These are phyloP conservation scores for Podila horticola DNA, from an alignment of 192 early-diverging fungal species.

Conservation along the genomic window DNA sequence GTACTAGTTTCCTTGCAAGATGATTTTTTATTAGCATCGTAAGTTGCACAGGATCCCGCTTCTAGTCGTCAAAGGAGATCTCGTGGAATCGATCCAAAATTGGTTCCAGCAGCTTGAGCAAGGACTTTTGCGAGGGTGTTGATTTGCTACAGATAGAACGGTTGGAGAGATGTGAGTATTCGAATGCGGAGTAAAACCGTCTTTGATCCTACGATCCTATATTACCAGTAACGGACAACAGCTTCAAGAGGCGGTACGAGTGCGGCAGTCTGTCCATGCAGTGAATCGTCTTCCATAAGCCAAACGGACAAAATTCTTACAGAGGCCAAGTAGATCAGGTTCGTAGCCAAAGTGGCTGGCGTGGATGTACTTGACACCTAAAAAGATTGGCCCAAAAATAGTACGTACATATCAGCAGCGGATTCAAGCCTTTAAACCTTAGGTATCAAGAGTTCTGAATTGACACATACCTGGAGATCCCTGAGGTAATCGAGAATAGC, in stretches of 20 bases:
- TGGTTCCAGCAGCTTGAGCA: conserved; percentile 13
- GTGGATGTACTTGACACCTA: neutral
- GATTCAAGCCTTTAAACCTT: too few relatives aligned
- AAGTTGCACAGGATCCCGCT: neutral
- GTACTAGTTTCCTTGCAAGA: too few relatives aligned
- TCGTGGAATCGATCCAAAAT: conserved; percentile 30
- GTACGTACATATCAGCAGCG: too few relatives aligned
- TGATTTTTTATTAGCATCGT: too few relatives aligned
- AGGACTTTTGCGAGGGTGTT: conserved; percentile 26
- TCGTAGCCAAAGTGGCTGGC: conserved; percentile 7
- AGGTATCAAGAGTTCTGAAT: neutral
- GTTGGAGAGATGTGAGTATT: neutral
- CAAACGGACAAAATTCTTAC: conserved; percentile 33
- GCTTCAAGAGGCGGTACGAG: conserved; percentile 21
- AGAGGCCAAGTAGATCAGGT: conserved; percentile 37
- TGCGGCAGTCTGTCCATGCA: conserved; percentile 22
- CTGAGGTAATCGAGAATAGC: conserved; percentile 43
- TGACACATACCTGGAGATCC: conserved; percentile 31
- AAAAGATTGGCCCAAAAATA: too few relatives aligned
- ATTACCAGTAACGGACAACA: conserved; percentile 30
- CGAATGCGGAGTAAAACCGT: neutral
- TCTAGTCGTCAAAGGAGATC: conserved; percentile 13
- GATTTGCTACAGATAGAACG: conserved; percentile 5
- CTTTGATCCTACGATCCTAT: too few relatives aligned
- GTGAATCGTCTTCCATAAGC: conserved; percentile 41